Evolutionary conservation across 1,139 yeast genomes (phyloP).

Genomic region (Hyphopichia wangnamkhiaoensis): DNA sequence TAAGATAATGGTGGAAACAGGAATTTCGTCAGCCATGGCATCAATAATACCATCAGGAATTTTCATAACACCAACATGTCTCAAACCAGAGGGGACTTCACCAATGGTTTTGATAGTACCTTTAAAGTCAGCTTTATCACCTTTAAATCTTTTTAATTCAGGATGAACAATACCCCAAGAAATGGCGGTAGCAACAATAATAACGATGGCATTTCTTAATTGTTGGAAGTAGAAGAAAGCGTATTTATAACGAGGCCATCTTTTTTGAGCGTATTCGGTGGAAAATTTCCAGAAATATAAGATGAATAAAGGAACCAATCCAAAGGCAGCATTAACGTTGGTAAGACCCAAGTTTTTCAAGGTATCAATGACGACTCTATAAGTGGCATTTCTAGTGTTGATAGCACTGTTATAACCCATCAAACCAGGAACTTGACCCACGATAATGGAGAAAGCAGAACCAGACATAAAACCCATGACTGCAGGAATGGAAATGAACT

Average conservation of each 20-base stretch:
- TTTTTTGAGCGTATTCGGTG: constrained; percentile 58
- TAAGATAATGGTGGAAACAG: constrained; percentile 80
- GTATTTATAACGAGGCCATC: constrained; percentile 60
- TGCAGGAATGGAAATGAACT: constrained; percentile 87
- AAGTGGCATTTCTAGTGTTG: constrained; percentile 73
- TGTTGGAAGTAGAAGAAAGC: constrained; percentile 71
- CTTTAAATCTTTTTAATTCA: constrained; percentile 37
- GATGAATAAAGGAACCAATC: constrained; percentile 69
- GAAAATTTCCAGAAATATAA: constrained; percentile 67
- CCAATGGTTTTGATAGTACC: constrained; percentile 68
- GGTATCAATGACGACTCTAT: constrained; percentile 67
- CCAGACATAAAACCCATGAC: constrained; percentile 96
- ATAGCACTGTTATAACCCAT: constrained; percentile 72
- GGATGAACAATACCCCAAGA: constrained; percentile 58
- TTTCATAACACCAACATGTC: constrained; percentile 71
- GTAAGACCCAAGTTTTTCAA: constrained; percentile 71
- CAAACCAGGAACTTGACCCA: constrained; percentile 84
- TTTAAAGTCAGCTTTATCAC: constrained; percentile 30
- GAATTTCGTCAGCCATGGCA: constrained; percentile 73
- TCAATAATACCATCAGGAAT: constrained; percentile 63
- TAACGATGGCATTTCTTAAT: constrained; percentile 77
- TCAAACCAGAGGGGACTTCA: constrained; percentile 77
- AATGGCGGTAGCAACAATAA: constrained; percentile 74
- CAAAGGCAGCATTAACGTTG: constrained; percentile 84
- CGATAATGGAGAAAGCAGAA: constrained; percentile 78